Evolutionary conservation across 2,329 filamentous ascomycete species (phyloP).

Genomic region (Claviceps capensis): DNA sequence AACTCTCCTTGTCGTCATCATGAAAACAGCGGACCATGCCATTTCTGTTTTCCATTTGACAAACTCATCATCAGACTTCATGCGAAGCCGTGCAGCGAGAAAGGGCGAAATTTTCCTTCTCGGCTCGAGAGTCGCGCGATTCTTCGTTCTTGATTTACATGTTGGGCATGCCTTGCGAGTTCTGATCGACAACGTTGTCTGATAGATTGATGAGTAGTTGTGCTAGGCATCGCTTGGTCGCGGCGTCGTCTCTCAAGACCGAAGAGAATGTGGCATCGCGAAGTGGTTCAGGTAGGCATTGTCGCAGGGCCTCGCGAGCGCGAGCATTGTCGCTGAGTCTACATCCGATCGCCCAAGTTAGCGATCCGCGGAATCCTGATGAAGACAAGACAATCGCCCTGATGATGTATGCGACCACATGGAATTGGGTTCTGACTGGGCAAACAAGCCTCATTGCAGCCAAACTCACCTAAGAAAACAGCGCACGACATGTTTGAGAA

Average conservation of each 20-base stretch:
- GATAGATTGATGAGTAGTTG: conserved; percentile 94
- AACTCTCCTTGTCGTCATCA: not conserved
- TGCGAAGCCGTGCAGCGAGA: conserved; percentile 4
- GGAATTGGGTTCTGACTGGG: too few species aligned
- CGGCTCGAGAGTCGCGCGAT: not conserved
- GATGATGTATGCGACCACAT: too few species aligned
- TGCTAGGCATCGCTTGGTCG: conserved; percentile 93
- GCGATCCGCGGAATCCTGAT: not conserved
- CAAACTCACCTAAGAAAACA: conserved; percentile 80
- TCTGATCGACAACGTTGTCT: conserved; percentile 57
- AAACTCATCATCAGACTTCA: not conserved
- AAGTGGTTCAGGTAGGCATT: conserved; percentile 96
- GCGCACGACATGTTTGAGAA: conserved; percentile 93
- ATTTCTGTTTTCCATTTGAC: not conserved
- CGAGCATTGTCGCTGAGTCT: conserved; percentile 93
- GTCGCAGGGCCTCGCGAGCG: conserved; percentile 83
- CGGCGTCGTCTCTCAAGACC: conserved; percentile 89
- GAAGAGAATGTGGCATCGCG: conserved; percentile 95
- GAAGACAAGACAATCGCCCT: not conserved
- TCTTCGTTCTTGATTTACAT: conserved; percentile 16
- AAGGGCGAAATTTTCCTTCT: not conserved
- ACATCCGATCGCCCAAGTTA: conserved; percentile 7
- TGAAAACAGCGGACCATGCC: conserved; percentile 1
- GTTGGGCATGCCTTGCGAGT: conserved; percentile 19
- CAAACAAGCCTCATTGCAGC: not conserved